Conservation (phyloP, 345 rosid species). For the Brassica cretica region DNA sequence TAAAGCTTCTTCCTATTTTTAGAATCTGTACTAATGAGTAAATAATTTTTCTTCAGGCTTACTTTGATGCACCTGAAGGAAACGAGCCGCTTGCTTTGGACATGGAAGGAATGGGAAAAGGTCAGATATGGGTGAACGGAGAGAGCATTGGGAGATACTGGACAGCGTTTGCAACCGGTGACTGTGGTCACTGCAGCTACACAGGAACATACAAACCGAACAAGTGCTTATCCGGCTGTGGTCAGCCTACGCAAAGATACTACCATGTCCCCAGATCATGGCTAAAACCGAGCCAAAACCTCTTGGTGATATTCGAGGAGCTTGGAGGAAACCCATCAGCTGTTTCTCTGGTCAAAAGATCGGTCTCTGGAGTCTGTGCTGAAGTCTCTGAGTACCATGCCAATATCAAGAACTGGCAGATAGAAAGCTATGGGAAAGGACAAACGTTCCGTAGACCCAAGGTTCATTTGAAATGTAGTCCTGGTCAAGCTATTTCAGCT, state of each 20-base stretch:
- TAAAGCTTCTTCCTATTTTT: neutral
- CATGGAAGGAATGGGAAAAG: slow-evolving; percentile 98
- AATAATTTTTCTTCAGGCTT: slow-evolving; percentile 45
- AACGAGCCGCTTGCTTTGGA: slow-evolving; percentile 91
- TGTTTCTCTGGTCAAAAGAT: slow-evolving; percentile 82
- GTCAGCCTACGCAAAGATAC: slow-evolving; percentile 92
- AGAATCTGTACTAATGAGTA: neutral
- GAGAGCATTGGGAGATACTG: slow-evolving; percentile 95
- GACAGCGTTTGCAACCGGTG: slow-evolving; percentile 82
- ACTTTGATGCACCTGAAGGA: slow-evolving; percentile 91
- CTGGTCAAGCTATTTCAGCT: slow-evolving; percentile 74
- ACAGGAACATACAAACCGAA: slow-evolving; percentile 74
- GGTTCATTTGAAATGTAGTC: slow-evolving; percentile 79
- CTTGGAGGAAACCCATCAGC: slow-evolving; percentile 87
- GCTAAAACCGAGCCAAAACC: slow-evolving; percentile 85
- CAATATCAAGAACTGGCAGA: slow-evolving; percentile 93
- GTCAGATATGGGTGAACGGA: slow-evolving; percentile 95
- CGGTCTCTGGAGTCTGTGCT: slow-evolving; percentile 77
- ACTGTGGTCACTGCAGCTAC: slow-evolving; percentile 80
- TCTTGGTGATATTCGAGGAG: slow-evolving; percentile 90
- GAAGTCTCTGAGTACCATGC: slow-evolving; percentile 91
- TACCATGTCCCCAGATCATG: slow-evolving; percentile 92
- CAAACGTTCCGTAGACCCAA: slow-evolving; percentile 83
- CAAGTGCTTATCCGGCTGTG: slow-evolving; percentile 87
- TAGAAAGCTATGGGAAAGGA: slow-evolving; percentile 93